A percentile compares a stretch with the other conserved stretches of the same genome.
Evolutionary conservation across 2,329 filamentous ascomycete species (phyloP).

Genomic region (Sclerotinia subarctica): DNA sequence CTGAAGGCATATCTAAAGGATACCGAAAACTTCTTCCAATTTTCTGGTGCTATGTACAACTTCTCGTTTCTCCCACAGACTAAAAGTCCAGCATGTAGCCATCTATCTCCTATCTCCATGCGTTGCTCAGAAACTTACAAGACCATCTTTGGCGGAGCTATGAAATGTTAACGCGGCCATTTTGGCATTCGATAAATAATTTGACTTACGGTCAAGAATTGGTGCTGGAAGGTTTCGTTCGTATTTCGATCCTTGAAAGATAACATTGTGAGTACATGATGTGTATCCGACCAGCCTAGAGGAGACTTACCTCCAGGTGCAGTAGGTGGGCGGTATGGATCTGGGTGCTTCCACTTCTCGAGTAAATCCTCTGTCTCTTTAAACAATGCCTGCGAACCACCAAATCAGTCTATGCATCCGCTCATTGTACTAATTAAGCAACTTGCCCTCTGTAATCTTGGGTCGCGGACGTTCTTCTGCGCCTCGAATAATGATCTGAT

Average conservation of each 20-base stretch:
- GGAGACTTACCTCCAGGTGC: conserved; percentile 77
- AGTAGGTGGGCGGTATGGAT: conserved; percentile 84
- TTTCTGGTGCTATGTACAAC: conserved; percentile 13
- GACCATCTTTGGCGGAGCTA: conserved; percentile 35
- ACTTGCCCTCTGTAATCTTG: conserved; percentile 71
- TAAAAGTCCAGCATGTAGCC: background rate
- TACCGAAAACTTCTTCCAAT: background rate
- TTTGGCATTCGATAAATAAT: conserved; percentile 19
- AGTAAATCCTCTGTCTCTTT: conserved; percentile 84
- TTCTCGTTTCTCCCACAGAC: background rate
- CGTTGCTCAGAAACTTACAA: conserved; percentile 5
- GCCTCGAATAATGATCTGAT: conserved; percentile 94
- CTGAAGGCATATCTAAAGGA: background rate
- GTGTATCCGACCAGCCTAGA: background rate
- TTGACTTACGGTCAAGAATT: conserved; percentile 71
- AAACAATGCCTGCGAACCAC: conserved; percentile 65
- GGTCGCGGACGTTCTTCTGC: conserved; percentile 80
- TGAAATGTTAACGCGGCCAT: background rate
- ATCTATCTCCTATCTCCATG: background rate
- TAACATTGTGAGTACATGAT: conserved; percentile 21
- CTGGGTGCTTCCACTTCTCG: conserved; percentile 95
- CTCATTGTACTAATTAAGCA: background rate
- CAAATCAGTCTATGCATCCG: conserved; percentile 22
- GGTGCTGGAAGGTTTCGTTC: conserved; percentile 86
- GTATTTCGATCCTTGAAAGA: conserved; percentile 77